A percentile compares a stretch with the other conserved stretches of the same genome.
phyloP scores from a whole-genome alignment of 108 stramenopile species.

The Hondaea fermentalgiana region DNA sequence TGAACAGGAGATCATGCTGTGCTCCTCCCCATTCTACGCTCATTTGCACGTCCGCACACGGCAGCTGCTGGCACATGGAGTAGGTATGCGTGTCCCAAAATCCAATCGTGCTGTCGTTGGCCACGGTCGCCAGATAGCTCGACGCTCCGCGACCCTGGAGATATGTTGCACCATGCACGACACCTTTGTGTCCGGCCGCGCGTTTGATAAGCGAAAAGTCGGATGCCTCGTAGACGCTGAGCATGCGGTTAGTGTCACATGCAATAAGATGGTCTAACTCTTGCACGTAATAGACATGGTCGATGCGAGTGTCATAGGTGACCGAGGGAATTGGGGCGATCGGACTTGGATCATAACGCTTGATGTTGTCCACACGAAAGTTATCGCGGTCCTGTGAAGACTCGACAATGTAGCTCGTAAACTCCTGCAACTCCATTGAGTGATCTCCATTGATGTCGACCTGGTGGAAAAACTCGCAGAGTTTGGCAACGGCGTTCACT shows the following conservation, averaged over 20 bases:
- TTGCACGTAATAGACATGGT: not conserved
- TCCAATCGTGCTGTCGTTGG: not conserved
- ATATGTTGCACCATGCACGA: not conserved
- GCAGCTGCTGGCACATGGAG: slow-evolving; percentile 7
- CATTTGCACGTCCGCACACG: slow-evolving; percentile 41
- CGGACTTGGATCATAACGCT: not conserved
- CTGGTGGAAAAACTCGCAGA: slow-evolving; percentile 27
- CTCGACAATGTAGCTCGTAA: slow-evolving; percentile 31
- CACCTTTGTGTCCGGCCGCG: not conserved
- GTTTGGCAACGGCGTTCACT: not conserved
- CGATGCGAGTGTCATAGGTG: not conserved
- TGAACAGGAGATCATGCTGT: slow-evolving; percentile 34
- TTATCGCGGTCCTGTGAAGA: slow-evolving; percentile 8
- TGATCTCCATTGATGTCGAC: slow-evolving; percentile 36
- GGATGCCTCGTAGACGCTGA: not conserved
- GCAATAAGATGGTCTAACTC: not conserved
- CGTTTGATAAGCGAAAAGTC: not conserved
- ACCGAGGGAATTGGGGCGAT: not conserved
- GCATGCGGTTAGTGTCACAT: not conserved
- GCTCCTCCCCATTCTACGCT: slow-evolving; percentile 34
- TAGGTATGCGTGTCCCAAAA: not conserved
- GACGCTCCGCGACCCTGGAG: not conserved
- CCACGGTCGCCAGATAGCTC: not conserved
- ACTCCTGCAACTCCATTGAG: slow-evolving; percentile 33
- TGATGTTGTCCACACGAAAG: not conserved